Evolutionary conservation across 2,329 filamentous ascomycete genomes (phyloP).

Genomic region (Delphinella strobiligena): DNA sequence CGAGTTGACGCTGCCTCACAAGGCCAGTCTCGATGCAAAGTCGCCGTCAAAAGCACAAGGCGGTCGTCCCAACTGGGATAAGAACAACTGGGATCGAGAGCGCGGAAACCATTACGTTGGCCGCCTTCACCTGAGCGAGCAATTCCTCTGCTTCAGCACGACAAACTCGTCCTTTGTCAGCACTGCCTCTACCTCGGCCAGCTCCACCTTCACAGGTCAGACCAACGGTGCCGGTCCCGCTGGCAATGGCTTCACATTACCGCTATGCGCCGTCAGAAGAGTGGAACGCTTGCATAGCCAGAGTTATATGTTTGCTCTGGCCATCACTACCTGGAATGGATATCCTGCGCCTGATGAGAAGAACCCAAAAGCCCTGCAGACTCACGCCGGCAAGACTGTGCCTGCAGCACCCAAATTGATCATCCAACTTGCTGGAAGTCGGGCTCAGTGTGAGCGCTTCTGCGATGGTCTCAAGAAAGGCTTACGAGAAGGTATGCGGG

Average conservation of each 20-base stretch:
- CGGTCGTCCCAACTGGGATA: constrained; percentile 43
- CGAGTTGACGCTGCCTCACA: constrained; percentile 72
- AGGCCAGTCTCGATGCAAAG: constrained; percentile 31
- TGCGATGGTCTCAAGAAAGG: constrained; percentile 92
- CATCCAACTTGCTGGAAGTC: constrained; percentile 77
- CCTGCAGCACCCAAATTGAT: constrained; percentile 77
- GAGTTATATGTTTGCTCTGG: constrained; percentile 81
- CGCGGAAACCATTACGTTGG: constrained; percentile 63
- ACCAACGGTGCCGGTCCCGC: constrained; percentile 86
- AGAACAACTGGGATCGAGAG: constrained; percentile 51
- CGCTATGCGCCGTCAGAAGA: constrained; percentile 77
- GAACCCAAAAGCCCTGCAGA: constrained; percentile 31
- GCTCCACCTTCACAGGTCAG: constrained; percentile 78
- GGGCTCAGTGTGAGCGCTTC: constrained; percentile 84
- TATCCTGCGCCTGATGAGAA: constrained; percentile 42
- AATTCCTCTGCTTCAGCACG: constrained; percentile 93
- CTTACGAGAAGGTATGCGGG: constrained; percentile 73
- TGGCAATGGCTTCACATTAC: constrained; percentile 91
- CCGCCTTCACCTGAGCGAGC: constrained; percentile 85
- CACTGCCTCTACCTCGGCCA: constrained; percentile 65
- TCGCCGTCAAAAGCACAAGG: constrained; percentile 10
- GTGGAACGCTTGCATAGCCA: constrained; percentile 91
- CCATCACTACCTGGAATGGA: constrained; percentile 89
- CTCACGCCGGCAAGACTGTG: constrained; percentile 25
- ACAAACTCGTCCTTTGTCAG: constrained; percentile 77